These are phyloP conservation scores for Melampsora americana DNA, from an alignment of 1,284 basidiomycete genomes.

Conservation along the genomic window DNA sequence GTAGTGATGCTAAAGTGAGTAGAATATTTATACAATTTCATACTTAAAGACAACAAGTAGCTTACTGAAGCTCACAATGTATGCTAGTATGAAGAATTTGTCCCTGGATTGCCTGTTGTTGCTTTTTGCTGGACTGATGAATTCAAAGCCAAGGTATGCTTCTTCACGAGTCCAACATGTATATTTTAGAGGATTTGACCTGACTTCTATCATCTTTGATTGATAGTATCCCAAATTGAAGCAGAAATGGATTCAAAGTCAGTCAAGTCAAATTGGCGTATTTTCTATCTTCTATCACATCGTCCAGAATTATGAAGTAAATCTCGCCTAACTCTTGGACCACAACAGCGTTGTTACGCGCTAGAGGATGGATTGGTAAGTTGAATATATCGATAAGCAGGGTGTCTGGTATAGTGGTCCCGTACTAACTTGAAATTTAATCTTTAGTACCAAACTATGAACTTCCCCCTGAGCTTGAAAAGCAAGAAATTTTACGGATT, in stretches of 20 bases:
- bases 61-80: too few species aligned
- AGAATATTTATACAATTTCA: too few species aligned
- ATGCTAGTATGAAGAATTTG: too few species aligned
- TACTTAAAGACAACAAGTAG: too few species aligned
- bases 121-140: too few species aligned
- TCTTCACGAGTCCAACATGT: too few species aligned
- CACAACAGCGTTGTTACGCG: constrained; percentile 58
- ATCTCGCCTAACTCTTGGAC: background rate
- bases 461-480: constrained; percentile 67
- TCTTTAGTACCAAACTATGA: constrained; percentile 61
- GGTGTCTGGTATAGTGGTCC: background rate
- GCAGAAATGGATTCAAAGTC: constrained; percentile 44
- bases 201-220: too few species aligned
- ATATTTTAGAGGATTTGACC: too few species aligned
- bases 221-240: constrained; percentile 60
- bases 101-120: too few species aligned
- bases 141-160: too few species aligned
- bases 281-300: background rate
- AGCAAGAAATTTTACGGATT: constrained; percentile 75
- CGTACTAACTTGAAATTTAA: constrained; percentile 46
- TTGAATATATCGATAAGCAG: background rate
- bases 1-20: too few species aligned
- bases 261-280: background rate
- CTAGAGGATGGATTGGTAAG: constrained; percentile 66
- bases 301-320: background rate